Evolutionary conservation across 2,329 filamentous ascomycete genomes (phyloP), one percentile per base, ranked within the genome.

Genomic region (Ilyonectria robusta): DNA sequence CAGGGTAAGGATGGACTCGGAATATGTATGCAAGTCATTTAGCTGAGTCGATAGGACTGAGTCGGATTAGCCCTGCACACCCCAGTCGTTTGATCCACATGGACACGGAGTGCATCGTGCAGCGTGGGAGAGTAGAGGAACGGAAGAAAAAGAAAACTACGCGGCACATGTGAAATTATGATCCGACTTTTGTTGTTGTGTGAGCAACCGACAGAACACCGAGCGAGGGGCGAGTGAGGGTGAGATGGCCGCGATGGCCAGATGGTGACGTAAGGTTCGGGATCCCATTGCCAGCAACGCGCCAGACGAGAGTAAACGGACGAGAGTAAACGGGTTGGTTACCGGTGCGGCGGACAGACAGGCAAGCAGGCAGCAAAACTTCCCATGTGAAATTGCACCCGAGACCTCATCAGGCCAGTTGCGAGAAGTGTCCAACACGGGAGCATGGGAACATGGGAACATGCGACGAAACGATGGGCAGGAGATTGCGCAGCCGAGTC

Each of bases 251-350:
- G 48, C n/a, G 56, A 65, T 75, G 73, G 73, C 58, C 70, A 75
- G 73, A 74, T 75, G 53, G 62, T 73, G 70, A 75, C 69, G 73
- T 70, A 65, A 59, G 56, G 62, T 57, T 75, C 65, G 66, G 69
- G 66, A 65, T 72, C 61, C 53, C 62, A 66, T 70, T 35, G 46
- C 58, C 55, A 61, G 56, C 31, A 37, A 44, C 26, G 26, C 26
- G 26, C 26, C 35, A 33, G 8, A 46, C 35, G 47, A 63, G 42
- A 55, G 33, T 31, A 47, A 55, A 11, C 26, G 26, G 4, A 46
- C 35, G 47, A 63, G 42, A 55, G 33, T 31, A 47, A 55, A 11
- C 26, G 26, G 4, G 37, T 40, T 40, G 37, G 37, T 31, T 59
- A 56, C 42, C 26, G 33, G 56, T 29, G 44, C 33, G 10, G 42